Evolutionary conservation across 2,329 filamentous ascomycete genomes (phyloP).

Genomic region (Diplocarpon rosae): DNA sequence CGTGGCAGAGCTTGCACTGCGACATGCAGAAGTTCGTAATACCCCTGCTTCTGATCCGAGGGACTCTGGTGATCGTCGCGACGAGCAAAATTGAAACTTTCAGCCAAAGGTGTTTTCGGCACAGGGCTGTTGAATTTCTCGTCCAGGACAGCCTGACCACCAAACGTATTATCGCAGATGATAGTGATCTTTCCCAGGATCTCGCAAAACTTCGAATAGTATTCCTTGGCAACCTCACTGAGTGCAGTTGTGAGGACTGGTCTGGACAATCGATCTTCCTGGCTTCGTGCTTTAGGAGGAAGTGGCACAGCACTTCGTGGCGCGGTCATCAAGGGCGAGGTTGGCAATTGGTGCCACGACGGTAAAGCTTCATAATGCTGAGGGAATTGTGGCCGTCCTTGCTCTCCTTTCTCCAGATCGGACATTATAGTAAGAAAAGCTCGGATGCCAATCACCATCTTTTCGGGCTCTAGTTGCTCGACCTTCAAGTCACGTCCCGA

Average conservation of each 20-base stretch:
- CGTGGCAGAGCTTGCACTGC: slow-evolving; percentile 90
- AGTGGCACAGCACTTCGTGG: slow-evolving; percentile 18
- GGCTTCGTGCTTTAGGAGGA: slow-evolving; percentile 22
- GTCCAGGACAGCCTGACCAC: slow-evolving; percentile 86
- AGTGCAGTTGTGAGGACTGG: slow-evolving; percentile 53
- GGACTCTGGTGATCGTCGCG: slow-evolving; percentile 65
- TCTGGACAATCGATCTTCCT: slow-evolving; percentile 56
- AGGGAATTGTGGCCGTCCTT: slow-evolving; percentile 73
- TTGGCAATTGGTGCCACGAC: slow-evolving; percentile 34
- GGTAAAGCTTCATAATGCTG: slow-evolving; percentile 42
- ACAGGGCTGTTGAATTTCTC: slow-evolving; percentile 84
- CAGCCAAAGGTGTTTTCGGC: slow-evolving; percentile 88
- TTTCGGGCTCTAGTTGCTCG: slow-evolving; percentile 89
- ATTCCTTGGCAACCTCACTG: slow-evolving; percentile 68
- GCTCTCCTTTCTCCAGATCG: slow-evolving; percentile 77
- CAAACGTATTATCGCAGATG: slow-evolving; percentile 93
- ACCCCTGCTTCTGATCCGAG: slow-evolving; percentile 80
- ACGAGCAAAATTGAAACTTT: slow-evolving; percentile 83
- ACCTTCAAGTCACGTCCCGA: slow-evolving; percentile 52
- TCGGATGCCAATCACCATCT: slow-evolving; percentile 93
- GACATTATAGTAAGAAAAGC: slow-evolving; percentile 89
- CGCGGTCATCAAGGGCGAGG: slow-evolving; percentile 39
- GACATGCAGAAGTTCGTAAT: slow-evolving; percentile 91
- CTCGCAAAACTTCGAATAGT: slow-evolving; percentile 85
- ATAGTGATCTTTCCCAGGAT: slow-evolving; percentile 93